These are phyloP conservation scores for Plenodomus biglobosus DNA, from an alignment of 2,329 filamentous ascomycete species.

Conservation along the genomic window DNA sequence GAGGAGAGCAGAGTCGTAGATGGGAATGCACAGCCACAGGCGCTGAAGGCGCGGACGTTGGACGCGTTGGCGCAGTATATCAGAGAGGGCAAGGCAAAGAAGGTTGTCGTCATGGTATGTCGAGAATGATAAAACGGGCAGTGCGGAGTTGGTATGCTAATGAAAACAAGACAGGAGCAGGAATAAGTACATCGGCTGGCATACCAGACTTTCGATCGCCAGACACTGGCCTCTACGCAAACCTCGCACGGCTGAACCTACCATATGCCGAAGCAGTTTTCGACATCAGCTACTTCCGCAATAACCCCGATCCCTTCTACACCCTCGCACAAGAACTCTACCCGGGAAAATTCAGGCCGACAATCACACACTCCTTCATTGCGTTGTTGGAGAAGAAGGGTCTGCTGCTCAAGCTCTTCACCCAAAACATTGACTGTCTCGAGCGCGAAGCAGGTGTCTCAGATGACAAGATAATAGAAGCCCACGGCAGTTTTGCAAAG, in stretches of 20 bases:
- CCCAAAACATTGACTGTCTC: conserved; percentile 96
- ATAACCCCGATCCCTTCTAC: conserved; percentile 88
- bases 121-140: background rate
- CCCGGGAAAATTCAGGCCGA: conserved; percentile 85
- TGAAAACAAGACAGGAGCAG: conserved; percentile 70
- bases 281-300: conserved; percentile 84
- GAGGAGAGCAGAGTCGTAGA: conserved; percentile 73
- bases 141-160: conserved; percentile 2
- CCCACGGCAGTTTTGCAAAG: conserved; percentile 87
- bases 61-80: conserved; percentile 80
- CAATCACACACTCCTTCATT: conserved; percentile 87
- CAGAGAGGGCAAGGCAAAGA: conserved; percentile 64
- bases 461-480: conserved; percentile 79
- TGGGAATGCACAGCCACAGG: conserved; percentile 64
- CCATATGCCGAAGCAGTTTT: conserved; percentile 93
- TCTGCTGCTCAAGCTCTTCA: conserved; percentile 82
- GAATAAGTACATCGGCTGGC: conserved; percentile 72
- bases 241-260: conserved; percentile 80
- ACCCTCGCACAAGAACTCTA: conserved; percentile 88
- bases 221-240: conserved; percentile 90
- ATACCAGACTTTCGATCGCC: conserved; percentile 96
- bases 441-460: conserved; percentile 86
- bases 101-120: conserved; percentile 76
- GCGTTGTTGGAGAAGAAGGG: conserved; percentile 76
- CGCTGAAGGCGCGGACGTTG: conserved; percentile 68